Conservation (phyloP, 2,329 filamentous ascomycete species). For the Triangularia verruculosa region DNA sequence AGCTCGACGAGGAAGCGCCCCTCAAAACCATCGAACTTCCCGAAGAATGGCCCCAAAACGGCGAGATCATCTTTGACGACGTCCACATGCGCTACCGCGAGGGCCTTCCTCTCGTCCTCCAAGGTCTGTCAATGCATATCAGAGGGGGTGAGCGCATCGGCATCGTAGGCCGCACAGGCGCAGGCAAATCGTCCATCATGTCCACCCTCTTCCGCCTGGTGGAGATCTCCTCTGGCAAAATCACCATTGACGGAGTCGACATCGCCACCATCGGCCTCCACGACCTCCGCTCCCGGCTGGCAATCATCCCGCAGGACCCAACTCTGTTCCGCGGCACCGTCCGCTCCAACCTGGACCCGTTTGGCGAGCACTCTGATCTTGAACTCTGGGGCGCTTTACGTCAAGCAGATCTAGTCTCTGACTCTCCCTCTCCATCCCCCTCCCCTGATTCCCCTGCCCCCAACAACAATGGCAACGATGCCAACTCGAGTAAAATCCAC, state of each 20-base stretch:
- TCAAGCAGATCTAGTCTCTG: constrained; percentile 67
- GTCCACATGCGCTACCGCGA: constrained; percentile 77
- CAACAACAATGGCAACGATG: constrained; percentile 23
- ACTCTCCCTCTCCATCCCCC: constrained; percentile 40
- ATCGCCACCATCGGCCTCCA: constrained; percentile 72
- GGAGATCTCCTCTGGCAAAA: constrained; percentile 60
- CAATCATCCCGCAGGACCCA: constrained; percentile 82
- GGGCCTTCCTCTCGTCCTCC: constrained; percentile 69
- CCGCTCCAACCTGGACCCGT: constrained; percentile 76
- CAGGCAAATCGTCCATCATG: constrained; percentile 83
- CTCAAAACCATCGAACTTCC: constrained; percentile 72
- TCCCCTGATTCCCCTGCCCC: constrained; percentile 22
- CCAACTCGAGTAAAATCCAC: constrained; percentile 59
- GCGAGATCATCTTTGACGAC: constrained; percentile 73
- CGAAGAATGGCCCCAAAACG: constrained; percentile 78
- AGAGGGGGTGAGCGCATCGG: constrained; percentile 74
- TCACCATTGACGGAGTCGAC: constrained; percentile 63
- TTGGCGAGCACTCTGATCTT: constrained; percentile 72
- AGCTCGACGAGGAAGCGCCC: constrained; percentile 86
- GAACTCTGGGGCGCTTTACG: constrained; percentile 75
- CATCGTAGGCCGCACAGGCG: constrained; percentile 77
- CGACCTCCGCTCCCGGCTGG: constrained; percentile 70
- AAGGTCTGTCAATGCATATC: constrained; percentile 69
- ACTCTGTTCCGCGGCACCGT: constrained; percentile 80
- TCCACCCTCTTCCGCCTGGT: constrained; percentile 75